Percentiles rank a stretch among this genome's conserved stretches.
phyloP scores from a whole-genome alignment of 345 rosid genomes.

The Angophora floribunda region DNA sequence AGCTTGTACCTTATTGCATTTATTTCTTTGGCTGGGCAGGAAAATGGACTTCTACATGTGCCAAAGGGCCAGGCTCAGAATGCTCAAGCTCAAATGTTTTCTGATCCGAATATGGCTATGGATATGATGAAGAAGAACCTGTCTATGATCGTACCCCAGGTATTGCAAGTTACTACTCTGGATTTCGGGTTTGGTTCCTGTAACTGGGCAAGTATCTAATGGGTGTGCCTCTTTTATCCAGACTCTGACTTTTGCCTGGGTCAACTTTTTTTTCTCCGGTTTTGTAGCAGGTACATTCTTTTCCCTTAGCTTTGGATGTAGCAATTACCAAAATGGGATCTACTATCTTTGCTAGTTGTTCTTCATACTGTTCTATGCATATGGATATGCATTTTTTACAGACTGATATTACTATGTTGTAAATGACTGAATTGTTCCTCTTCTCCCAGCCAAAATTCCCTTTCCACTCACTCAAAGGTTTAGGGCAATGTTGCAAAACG shows the following conservation, averaged over 20 bases:
- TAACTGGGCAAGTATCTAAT: neutral
- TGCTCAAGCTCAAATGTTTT: slow-evolving; percentile 96
- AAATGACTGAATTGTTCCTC: neutral
- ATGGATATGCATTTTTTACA: neutral
- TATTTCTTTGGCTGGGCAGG: slow-evolving; percentile 32
- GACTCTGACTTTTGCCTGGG: slow-evolving; percentile 99
- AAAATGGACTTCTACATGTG: slow-evolving; percentile 81
- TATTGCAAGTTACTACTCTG: slow-evolving; percentile 2
- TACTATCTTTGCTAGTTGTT: neutral
- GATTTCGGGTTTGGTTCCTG: neutral
- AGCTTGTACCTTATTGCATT: neutral
- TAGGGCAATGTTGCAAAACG: slow-evolving; percentile 98
- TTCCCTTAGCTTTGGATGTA: neutral
- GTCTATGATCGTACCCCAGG: slow-evolving; percentile 99
- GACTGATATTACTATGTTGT: neutral
- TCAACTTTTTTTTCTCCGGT: slow-evolving; percentile 99
- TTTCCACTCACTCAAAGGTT: slow-evolving; percentile 98
- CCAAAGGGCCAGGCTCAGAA: slow-evolving; percentile 80
- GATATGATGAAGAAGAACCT: slow-evolving; percentile 99
- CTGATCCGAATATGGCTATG: slow-evolving; percentile 99
- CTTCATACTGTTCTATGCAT: neutral
- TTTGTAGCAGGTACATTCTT: slow-evolving; percentile 81
- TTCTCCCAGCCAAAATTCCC: slow-evolving; percentile 79
- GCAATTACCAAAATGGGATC: neutral
- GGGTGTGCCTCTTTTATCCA: slow-evolving; percentile 14